These are phyloP conservation scores for Moelleriella libera DNA, from an alignment of 2,329 filamentous ascomycete genomes.

Conservation along the genomic window DNA sequence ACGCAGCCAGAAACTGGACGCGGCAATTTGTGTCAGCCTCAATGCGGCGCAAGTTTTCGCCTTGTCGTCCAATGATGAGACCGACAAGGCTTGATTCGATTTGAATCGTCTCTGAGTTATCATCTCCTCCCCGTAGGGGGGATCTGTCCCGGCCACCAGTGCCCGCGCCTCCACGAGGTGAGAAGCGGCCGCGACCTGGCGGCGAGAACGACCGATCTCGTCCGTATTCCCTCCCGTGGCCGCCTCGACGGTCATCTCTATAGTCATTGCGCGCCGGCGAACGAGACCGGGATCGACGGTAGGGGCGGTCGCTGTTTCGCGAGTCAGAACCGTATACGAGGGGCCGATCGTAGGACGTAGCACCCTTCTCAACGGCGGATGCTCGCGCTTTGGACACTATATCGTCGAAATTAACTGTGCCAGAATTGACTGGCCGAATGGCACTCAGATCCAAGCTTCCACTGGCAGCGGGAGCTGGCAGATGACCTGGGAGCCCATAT, in stretches of 20 bases:
- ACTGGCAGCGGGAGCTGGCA: conserved; percentile 57
- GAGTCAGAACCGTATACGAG: conserved; percentile 26
- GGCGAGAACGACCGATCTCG: conserved; percentile 65
- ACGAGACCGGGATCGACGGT: conserved; percentile 55
- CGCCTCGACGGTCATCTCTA: conserved; percentile 67
- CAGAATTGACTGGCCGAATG: conserved; percentile 66
- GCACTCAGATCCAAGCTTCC: conserved; percentile 69
- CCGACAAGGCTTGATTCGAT: conserved; percentile 81
- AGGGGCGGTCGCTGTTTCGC: conserved; percentile 30
- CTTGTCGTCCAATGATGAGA: conserved; percentile 79
- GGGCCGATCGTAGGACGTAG: conserved; percentile 47
- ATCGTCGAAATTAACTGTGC: conserved; percentile 71
- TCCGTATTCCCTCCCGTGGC: conserved; percentile 28
- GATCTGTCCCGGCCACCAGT: conserved; percentile 43
- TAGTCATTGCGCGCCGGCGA: conserved; percentile 61
- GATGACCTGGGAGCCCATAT: conserved; percentile 26
- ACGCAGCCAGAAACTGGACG: conserved; percentile 75
- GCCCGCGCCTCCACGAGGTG: conserved; percentile 38
- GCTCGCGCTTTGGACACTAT: conserved; percentile 75
- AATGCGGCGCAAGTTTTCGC: conserved; percentile 76
- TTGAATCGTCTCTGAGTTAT: conserved; percentile 67
- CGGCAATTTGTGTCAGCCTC: conserved; percentile 71
- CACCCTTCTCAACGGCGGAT: conserved; percentile 66
- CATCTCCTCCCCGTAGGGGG: conserved; percentile 41
- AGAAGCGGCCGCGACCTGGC: conserved; percentile 43